These are phyloP conservation scores for Verticillium nonalfalfae DNA, from an alignment of 2,329 filamentous ascomycete species.

Conservation along the genomic window DNA sequence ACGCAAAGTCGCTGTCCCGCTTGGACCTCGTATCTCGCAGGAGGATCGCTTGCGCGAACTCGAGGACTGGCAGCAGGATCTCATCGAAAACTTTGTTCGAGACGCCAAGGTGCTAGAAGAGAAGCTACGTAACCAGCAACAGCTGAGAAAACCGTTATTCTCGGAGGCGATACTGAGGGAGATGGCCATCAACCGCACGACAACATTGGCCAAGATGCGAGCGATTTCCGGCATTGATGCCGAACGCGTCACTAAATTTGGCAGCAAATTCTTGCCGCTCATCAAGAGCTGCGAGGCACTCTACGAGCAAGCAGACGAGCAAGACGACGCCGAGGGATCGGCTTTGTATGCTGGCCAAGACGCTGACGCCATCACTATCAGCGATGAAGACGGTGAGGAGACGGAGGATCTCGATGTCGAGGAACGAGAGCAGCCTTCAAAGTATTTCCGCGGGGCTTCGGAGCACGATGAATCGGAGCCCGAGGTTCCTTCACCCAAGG, in stretches of 20 bases:
- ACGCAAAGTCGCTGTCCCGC: conserved; percentile 15
- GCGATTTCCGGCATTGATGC: conserved; percentile 56
- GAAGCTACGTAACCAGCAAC: conserved; percentile 52
- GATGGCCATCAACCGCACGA: conserved; percentile 68
- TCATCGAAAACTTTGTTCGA: conserved; percentile 59
- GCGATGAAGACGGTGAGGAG: conserved; percentile 30
- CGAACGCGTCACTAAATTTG: conserved; percentile 57
- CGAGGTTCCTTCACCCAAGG: conserved; percentile 6
- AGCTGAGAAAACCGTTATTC: conserved; percentile 55
- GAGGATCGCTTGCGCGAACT: conserved; percentile 49
- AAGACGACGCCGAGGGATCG: conserved; percentile 6
- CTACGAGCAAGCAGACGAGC: conserved; percentile 46
- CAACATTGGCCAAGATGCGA: conserved; percentile 53
- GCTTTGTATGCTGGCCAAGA: conserved; percentile 14
- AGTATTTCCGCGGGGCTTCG: conserved; percentile 33
- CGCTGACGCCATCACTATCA: conserved; percentile 51
- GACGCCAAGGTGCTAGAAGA: conserved; percentile 56
- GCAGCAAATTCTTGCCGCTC: conserved; percentile 53
- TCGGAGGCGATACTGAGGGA: conserved; percentile 62
- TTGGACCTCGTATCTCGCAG: conserved; percentile 53
- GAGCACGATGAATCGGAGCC: neutral
- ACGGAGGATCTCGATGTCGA: conserved; percentile 27
- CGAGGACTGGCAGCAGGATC: conserved; percentile 52
- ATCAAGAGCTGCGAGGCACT: conserved; percentile 40
- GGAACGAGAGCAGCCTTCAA: conserved; percentile 34